Percentiles rank a stretch among this genome's conserved stretches.
phyloP scores from a whole-genome alignment of 169 alveolate genomes.

The Babesia gibsoni region DNA sequence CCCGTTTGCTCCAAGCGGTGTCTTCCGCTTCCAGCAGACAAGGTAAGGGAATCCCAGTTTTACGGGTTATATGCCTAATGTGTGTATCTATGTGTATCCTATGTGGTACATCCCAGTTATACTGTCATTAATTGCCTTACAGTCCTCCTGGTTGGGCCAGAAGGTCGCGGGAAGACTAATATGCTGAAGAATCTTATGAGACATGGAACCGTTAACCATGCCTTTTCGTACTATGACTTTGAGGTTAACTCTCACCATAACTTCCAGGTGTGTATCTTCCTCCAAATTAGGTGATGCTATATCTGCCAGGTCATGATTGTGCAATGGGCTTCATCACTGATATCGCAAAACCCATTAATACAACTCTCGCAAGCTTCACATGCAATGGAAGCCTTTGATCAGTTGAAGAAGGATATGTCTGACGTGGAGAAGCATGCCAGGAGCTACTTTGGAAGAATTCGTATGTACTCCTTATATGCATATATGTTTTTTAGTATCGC shows the following conservation, averaged over 20 bases:
- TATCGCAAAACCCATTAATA: conserved; percentile 13
- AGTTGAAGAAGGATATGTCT: background rate
- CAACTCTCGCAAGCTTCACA: background rate
- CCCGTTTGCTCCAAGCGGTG: conserved; percentile 1
- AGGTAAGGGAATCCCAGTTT: background rate
- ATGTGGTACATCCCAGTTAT: no score
- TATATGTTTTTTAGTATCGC: background rate
- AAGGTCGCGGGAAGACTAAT: conserved; percentile 63
- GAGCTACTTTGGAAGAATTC: conserved; percentile 1
- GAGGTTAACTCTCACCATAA: conserved; percentile 18
- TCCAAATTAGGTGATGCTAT: background rate
- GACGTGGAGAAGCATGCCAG: background rate
- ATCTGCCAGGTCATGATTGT: conserved; percentile 20
- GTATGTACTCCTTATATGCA: background rate
- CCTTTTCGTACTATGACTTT: conserved; percentile 33
- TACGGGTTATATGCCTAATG: background rate
- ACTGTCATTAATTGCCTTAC: background rate
- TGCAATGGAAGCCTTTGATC: background rate
- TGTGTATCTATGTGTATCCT: background rate
- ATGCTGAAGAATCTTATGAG: conserved; percentile 19
- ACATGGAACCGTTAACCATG: background rate
- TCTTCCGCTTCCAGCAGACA: conserved; percentile 1
- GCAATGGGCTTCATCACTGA: conserved; percentile 18
- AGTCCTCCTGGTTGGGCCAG: conserved; percentile 59
- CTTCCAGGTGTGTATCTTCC: conserved; percentile 33